phyloP scores from a whole-genome alignment of 495 filamentous ascomycete species.

The Lophiostoma macrostomum region DNA sequence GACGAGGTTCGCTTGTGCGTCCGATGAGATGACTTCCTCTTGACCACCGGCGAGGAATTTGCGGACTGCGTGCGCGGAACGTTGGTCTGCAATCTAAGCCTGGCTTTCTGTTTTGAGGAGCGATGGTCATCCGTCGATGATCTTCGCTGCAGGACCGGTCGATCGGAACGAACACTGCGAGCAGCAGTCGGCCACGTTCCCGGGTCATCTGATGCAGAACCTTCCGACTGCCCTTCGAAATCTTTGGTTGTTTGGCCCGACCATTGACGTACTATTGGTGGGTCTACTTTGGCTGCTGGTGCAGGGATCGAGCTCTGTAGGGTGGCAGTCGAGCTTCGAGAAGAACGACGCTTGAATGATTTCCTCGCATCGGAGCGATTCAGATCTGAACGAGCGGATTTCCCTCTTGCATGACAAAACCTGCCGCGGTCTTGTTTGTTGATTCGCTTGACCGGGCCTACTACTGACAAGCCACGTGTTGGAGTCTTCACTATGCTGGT shows the following conservation, averaged over 20 bases:
- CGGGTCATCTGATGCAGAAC: too few relatives aligned
- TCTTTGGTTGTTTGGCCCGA: too few relatives aligned
- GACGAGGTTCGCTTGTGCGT: slow-evolving; percentile 1
- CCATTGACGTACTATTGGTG: too few relatives aligned
- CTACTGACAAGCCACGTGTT: slow-evolving; percentile 29
- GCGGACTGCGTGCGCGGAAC: slow-evolving; percentile 18
- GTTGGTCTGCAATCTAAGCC: slow-evolving; percentile 18
- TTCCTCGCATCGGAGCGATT: slow-evolving; percentile 28
- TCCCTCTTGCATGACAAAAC: background rate
- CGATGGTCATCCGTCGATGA: slow-evolving; percentile 7
- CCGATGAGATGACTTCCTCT: slow-evolving; percentile 4
- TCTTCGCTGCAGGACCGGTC: background rate
- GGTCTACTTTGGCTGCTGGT: slow-evolving; percentile 1
- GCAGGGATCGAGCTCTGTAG: too few relatives aligned
- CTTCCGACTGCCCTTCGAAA: too few relatives aligned
- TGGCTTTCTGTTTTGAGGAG: slow-evolving; percentile 4
- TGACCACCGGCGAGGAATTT: slow-evolving; percentile 6
- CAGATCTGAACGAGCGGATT: background rate
- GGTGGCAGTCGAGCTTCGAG: background rate
- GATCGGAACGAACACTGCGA: too few relatives aligned
- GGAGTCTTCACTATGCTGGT: slow-evolving; percentile 31
- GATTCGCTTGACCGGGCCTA: slow-evolving; percentile 22
- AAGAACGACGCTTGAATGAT: slow-evolving; percentile 22
- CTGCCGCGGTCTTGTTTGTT: slow-evolving; percentile 8
- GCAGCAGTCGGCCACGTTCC: too few relatives aligned